These are phyloP conservation scores for Phoenix roebelenii DNA, from an alignment of 176 grass and related monocot species.

Conservation along the genomic window DNA sequence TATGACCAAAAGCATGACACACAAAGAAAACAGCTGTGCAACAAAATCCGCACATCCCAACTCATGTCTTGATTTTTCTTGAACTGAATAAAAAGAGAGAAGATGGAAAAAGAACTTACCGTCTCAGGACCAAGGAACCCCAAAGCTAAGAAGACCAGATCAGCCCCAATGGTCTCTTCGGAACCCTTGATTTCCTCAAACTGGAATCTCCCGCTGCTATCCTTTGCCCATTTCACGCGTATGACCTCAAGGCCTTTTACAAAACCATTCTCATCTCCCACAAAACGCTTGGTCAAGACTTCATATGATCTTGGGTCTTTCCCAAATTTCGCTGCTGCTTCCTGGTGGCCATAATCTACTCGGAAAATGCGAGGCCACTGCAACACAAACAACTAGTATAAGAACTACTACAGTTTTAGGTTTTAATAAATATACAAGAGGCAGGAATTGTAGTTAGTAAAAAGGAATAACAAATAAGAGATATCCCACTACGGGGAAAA, in stretches of 20 bases:
- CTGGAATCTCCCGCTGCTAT: constrained; percentile 51
- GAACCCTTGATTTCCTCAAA: constrained; percentile 75
- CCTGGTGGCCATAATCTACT: constrained; percentile 92
- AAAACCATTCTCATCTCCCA: constrained; percentile 72
- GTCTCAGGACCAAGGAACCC: constrained; percentile 88
- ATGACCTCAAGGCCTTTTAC: constrained; percentile 78
- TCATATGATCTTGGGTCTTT: constrained; percentile 88
- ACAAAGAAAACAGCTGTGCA: too few species aligned
- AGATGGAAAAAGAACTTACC: constrained; percentile 29
- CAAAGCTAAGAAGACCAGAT: constrained; percentile 95
- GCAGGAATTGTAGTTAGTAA: too few species aligned
- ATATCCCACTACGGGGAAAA: too few species aligned
- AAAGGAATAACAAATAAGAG: too few species aligned
- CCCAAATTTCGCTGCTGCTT: constrained; percentile 77
- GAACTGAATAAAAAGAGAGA: too few species aligned
- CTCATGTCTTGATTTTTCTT: too few species aligned
- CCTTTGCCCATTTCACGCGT: constrained; percentile 60
- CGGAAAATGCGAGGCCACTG: constrained; percentile 91
- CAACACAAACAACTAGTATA: constrained; percentile 17
- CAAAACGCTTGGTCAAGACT: constrained; percentile 72
- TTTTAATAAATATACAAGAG: too few species aligned
- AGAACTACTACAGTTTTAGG: too few species aligned
- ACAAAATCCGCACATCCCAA: too few species aligned
- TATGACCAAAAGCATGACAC: too few species aligned
- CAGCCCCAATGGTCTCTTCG: constrained; percentile 79